Base-by-base conservation (phyloP, 176 grass and related monocot species). In the Tillandsia leiboldiana region DNA sequence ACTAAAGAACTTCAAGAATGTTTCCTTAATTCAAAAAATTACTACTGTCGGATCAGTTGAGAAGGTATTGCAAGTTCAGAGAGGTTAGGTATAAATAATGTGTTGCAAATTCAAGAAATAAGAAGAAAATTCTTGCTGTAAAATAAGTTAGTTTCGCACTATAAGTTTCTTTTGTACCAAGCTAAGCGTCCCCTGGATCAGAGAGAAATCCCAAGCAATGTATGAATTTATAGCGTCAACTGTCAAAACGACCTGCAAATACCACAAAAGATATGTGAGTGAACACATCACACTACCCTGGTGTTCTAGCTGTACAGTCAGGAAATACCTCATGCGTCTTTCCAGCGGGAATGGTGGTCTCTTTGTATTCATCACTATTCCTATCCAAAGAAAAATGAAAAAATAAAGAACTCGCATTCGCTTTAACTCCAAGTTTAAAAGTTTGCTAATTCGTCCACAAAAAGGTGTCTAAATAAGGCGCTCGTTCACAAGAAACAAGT, bases 141-240 rank as follows among this genome's bases (percentile, higher is more conserved):
- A 42, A 42, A 42, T 42, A 42, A 5, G 33, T 42, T 42, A 42
- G 33, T 42, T 42, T 42, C 33, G 3, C 33, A 42, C 33, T 42
- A 42, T 42, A 1, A 42, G 33, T 42, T 42, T 42, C 33, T 42
- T 42, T 42, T 42, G 33, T 72, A 88, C 67, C 72, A 90, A 77
- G 70, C 54, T 99, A 69, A 99, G 72, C 26, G 95, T 82, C 51
- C 95, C 89, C 84, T 99, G 95, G 77, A 85, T 77, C 75, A 99
- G 82, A 56, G 69, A 87, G 80, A 99, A 99, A 66, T 99, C 95
- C 95, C 95, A 99, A 67, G 95, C 95, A 75, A 99, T 99, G 70
- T 94, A 99, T 58, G 95, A 99, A 80, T 94, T 99, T 79, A 99
- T 70, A 70, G 84, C 74, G 69, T 94, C 95, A 78, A 94, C 87